Base-by-base conservation (phyloP, 495 filamentous ascomycete genomes). In the Bryoglossum gracile region DNA sequence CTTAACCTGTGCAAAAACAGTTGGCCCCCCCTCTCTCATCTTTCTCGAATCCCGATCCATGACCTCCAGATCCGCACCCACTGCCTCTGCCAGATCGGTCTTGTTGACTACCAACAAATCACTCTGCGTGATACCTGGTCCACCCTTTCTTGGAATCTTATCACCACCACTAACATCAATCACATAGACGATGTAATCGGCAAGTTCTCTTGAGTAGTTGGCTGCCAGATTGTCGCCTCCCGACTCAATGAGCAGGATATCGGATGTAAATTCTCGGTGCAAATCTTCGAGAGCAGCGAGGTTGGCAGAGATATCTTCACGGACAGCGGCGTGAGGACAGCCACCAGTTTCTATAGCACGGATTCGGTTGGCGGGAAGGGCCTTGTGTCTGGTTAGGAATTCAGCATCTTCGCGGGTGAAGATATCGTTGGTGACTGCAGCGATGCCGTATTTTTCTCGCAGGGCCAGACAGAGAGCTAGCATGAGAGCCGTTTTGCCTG, bases 371-470 rank as follows among this genome's bases (percentile, higher is more conserved):
- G 90, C 70, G 0, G 91, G 83, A 0, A 98, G 85, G 22, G 92
- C 92, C 51, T 74, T 67, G 76, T 95, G 76, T 35, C 81, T 79
- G 46, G 86, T 90, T 0, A 98, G 84, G 76, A 98, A 98, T 62
- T 97, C 92, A 68, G 87, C 87, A 69, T 98, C 92, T 71, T 98
- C 92, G 51, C 86, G 85, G 21, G 92, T 97, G 77, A 98, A 98
- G 75, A 97, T 97, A 72, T 98, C 92, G 72, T 98, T 98, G 23
- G 92, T 98, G 2, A 98, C 90, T 32, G 90, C 92, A 3, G 92
- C 92, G 56, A 98, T 83, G 59, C 82, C 88, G 72, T 87, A 87
- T 21, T 75, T 62, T 39, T 79, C 68, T 25, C 92, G 82, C 2
- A 98, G 78, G 23, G 82, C 81, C 24, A 74, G 82, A 67, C 87